Base-by-base conservation (phyloP, 495 filamentous ascomycete genomes). In the Aspergillus haitiensis region DNA sequence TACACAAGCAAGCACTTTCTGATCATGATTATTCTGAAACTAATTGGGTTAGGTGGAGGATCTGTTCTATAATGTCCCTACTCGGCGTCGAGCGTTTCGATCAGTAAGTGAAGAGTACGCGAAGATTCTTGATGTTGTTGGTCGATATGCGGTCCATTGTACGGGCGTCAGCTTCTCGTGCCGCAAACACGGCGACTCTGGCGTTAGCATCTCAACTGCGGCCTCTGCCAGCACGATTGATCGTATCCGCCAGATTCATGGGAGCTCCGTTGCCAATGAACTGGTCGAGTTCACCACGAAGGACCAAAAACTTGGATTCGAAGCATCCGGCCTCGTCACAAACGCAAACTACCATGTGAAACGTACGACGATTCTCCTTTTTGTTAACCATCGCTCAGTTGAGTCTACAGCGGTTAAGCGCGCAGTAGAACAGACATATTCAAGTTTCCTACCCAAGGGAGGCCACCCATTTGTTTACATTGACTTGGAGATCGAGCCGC, bases 341-440 rank as follows among this genome's bases (percentile, higher is more conserved):
- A 99, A 96, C 67, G 93, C 95, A 18, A 99, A 99, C 66, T 96
- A 97, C 72, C 88, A 90, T 71, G 86, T 94, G 58, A 99, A 98
- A 73, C 90, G 88, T 70, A 97, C 92, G 0, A 88, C 83, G 0
- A 80, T 98, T 8, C 78, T 99, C 7, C 81, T 99, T 5, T 99
- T 99, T 73, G 98, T 99, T 71, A 99, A 99, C 64, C 91, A 97
- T 70, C 88, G 95, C 27, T 88, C 92, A n/a, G 95, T 99, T 5
- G 95, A 98, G 65, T 97, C 93, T 2, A 86, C 88, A 3, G 84
- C 87, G 32, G 89, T 98, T 60, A 94, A 91, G 63, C 93, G 93
- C 65, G 89, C 90, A 3, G 72, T 99, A 15, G 95, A 98, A 71
- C 91, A 94, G 72, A 93, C 89, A 13, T 99, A 98, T 67, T 84